Percentiles rank a stretch among this genome's conserved stretches.
These are phyloP conservation scores for Fusarium armeniacum DNA, from an alignment of 2,329 filamentous ascomycete genomes.

Conservation along the genomic window DNA sequence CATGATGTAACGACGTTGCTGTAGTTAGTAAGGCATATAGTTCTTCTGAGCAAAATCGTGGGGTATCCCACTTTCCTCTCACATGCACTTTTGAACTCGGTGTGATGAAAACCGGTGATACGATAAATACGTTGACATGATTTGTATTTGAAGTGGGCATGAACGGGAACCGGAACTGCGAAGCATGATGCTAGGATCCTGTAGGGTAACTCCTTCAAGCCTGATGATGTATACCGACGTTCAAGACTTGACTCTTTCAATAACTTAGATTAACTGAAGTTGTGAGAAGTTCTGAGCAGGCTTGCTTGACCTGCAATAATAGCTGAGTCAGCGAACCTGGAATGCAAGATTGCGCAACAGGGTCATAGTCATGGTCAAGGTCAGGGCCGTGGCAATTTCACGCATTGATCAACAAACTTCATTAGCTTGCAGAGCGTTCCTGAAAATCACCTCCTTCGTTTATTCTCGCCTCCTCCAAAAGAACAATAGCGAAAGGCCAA, in stretches of 20 bases:
- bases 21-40: constrained; percentile 47
- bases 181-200: background rate
- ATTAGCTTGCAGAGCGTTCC: constrained; percentile 23
- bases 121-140: constrained; percentile 1
- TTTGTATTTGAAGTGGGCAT: background rate
- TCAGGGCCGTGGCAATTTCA: constrained; percentile 4
- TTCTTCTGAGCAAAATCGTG: constrained; percentile 48
- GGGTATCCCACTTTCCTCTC: constrained; percentile 44
- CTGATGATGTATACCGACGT: background rate
- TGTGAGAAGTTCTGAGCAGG: constrained; percentile 15
- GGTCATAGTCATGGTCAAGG: constrained; percentile 4
- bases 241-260: background rate
- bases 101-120: constrained; percentile 6
- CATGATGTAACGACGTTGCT: constrained; percentile 23
- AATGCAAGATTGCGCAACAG: constrained; percentile 21
- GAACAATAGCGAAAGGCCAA: constrained; percentile 8
- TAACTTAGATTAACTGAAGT: background rate
- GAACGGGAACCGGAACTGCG: background rate
- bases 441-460: constrained; percentile 24
- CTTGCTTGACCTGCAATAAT: constrained; percentile 4
- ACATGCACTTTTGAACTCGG: constrained; percentile 6
- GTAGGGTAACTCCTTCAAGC: background rate
- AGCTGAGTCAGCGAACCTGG: constrained; percentile 21
- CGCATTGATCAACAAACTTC: constrained; percentile 13
- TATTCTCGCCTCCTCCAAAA: background rate